Evolutionary conservation across 2,329 filamentous ascomycete genomes (phyloP), one percentile per base, ranked within the genome.

Genomic region (Massarina eburnea): DNA sequence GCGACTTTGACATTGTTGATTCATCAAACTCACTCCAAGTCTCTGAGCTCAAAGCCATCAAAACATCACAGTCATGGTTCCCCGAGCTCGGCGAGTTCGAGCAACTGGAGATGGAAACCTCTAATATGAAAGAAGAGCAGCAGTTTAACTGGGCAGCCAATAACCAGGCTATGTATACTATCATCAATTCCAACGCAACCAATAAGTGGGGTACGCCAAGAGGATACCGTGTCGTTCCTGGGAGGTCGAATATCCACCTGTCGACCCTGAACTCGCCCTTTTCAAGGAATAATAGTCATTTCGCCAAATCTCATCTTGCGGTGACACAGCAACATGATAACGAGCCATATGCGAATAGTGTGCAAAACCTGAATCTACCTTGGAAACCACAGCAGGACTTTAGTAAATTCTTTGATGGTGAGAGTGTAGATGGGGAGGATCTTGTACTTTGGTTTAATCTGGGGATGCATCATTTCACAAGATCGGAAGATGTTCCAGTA

Each of bases 121-220:
- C 49, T 18, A 61, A 61, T 29, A 60, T 68, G 36, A 61, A 69
- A 24, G 69, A 53, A 27, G 76, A 81, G 50, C 69, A 74, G 22
- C 70, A 75, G 18, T 70, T 80, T 36, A 73, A 76, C 49, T 83
- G 78, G 74, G 69, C 67, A 4, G 36, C 59, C 2, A 54, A 66
- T 40, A 82, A 82, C 52, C 60, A 66, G 21, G 74, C 68, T 6
- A 73, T 74, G 57, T 77, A 77, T 47, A 57, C 73, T 0, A 70
- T 83, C n/a, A 64, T 82, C 30, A 83, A 82, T 52, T 72, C 68
- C 26, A 75, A 78, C 36, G 57, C 63, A 4, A 66, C 59, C 1
- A 83, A 82, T 57, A 57, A 62, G 2, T 79, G 73, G 53, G 80
- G 80, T 44, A 76, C 80, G 60, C 67, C 68, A 10, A 73, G 74